Base-by-base conservation (phyloP, 2,329 filamentous ascomycete genomes). In the Diaporthe sp. region DNA sequence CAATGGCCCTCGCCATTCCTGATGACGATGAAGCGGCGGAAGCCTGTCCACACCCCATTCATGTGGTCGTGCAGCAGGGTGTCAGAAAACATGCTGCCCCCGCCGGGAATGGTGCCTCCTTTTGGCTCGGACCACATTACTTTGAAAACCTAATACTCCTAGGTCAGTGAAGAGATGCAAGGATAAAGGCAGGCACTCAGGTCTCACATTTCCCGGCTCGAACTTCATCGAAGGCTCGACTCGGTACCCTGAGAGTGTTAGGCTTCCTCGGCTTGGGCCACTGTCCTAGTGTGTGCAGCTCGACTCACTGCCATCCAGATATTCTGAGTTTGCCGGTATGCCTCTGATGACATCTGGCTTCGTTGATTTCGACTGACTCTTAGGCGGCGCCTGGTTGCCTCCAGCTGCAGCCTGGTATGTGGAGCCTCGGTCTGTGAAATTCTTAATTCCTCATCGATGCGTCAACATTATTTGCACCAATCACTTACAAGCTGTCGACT, bases 21-120 rank as follows among this genome's bases (percentile, higher is more conserved):
- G 22, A 90, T 83, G 5, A 91, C 85, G 53, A 91, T 86, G 72
- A 91, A 91, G 4, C 89, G 86, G 6, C 89, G 85, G 71, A 88
- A 86, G 1, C 87, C 87, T 25, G 86, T 81, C 73, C 87, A 87
- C 55, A 89, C 86, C 19, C 19, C 81, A 80, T 58, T 81, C 81
- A 42, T 79, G 79, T 81, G 30, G 82, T 81, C 39, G 80, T 63
- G 47, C 53, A 75, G 17, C 30, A 47, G 13, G 15, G 51, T 81
- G 32, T 80, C 83, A 10, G 81, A 83, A 9, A 84, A 79, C 6
- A 10, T 15, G 51, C 74, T 75, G 13, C 74, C 74, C 15, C 74
- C 74, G 19, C 61, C 69, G 22, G 53, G 42, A 22, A 59, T 17
- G 10, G 30, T 35, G 2, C 25, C 59, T 56, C 74, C 61, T 47